These are phyloP conservation scores for Podila minutissima DNA, from an alignment of 192 early-diverging fungal genomes.

Conservation along the genomic window DNA sequence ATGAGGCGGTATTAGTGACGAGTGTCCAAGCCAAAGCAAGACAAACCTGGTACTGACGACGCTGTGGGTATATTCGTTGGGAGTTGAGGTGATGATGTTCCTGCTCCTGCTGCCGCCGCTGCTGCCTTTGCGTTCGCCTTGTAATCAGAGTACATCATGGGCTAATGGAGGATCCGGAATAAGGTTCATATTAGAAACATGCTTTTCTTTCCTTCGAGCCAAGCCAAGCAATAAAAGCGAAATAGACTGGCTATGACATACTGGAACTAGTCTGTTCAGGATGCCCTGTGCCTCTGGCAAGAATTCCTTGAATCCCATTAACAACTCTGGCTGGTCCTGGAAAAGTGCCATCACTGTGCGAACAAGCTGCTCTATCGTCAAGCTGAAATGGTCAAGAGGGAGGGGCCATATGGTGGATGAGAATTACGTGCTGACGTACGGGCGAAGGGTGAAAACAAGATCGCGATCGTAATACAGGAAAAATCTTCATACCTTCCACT, in stretches of 20 bases:
- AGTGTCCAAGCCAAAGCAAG: too few species aligned
- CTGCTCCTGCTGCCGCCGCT: neutral
- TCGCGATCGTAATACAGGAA: neutral
- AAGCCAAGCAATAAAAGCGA: neutral
- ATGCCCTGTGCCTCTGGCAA: constrained; percentile 44
- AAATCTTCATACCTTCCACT: constrained; percentile 16
- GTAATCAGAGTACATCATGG: constrained; percentile 51
- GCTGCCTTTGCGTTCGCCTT: constrained; percentile 6
- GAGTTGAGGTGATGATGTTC: neutral
- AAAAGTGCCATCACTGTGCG: constrained; percentile 48
- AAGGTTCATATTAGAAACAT: neutral
- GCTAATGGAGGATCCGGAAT: constrained; percentile 5
- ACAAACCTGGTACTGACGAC: neutral
- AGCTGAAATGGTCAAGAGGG: neutral
- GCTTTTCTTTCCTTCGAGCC: neutral
- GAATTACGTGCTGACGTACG: neutral
- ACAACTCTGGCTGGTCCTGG: constrained; percentile 48
- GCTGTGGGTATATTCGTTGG: constrained; percentile 8
- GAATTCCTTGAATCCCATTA: constrained; percentile 51
- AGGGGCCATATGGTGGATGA: neutral
- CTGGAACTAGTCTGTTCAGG: constrained; percentile 44
- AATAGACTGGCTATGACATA: neutral
- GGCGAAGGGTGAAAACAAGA: neutral
- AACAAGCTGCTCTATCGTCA: constrained; percentile 40
- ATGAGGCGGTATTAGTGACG: neutral